Conservation (phyloP, 352 stramenopile genomes). For the Phytophthora cactorum region DNA sequence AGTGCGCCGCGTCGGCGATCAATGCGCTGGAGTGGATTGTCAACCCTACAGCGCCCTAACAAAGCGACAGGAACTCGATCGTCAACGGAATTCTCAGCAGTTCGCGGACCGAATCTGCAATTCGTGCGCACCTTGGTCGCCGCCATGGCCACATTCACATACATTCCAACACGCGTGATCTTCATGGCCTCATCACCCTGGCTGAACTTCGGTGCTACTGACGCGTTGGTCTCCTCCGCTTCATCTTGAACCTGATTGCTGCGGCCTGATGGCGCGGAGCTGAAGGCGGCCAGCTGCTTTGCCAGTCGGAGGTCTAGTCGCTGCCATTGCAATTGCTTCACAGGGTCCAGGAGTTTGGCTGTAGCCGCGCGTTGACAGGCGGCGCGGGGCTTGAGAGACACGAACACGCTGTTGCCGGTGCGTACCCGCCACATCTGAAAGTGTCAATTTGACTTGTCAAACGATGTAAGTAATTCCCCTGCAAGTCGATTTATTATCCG, state of each 20-base stretch:
- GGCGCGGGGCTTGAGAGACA: constrained; percentile 17
- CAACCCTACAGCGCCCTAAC: constrained; percentile 71
- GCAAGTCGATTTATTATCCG: constrained; percentile 20
- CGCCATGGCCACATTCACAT: constrained; percentile 93
- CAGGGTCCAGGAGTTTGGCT: neutral
- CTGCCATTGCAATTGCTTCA: constrained; percentile 18
- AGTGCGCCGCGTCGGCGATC: constrained; percentile 96
- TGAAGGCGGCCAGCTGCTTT: constrained; percentile 31
- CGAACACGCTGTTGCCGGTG: constrained; percentile 19
- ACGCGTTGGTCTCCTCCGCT: neutral
- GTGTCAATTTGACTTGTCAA: constrained; percentile 16
- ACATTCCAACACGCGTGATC: constrained; percentile 93
- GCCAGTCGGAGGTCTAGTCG: constrained; percentile 22
- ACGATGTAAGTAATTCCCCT: constrained; percentile 14
- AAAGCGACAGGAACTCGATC: constrained; percentile 2
- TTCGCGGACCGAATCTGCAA: constrained; percentile 16
- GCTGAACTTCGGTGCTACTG: constrained; percentile 15
- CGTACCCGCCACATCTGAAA: constrained; percentile 33
- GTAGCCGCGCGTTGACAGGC: neutral
- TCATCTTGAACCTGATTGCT: constrained; percentile 9
- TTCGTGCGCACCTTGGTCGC: constrained; percentile 74
- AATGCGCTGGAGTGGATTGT: constrained; percentile 91
- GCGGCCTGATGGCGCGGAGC: constrained; percentile 15
- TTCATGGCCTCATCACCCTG: constrained; percentile 73
- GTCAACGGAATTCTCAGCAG: constrained; percentile 5